These are phyloP conservation scores for Arthrobotrys iridis DNA, from an alignment of 2,329 filamentous ascomycete genomes.

Conservation along the genomic window DNA sequence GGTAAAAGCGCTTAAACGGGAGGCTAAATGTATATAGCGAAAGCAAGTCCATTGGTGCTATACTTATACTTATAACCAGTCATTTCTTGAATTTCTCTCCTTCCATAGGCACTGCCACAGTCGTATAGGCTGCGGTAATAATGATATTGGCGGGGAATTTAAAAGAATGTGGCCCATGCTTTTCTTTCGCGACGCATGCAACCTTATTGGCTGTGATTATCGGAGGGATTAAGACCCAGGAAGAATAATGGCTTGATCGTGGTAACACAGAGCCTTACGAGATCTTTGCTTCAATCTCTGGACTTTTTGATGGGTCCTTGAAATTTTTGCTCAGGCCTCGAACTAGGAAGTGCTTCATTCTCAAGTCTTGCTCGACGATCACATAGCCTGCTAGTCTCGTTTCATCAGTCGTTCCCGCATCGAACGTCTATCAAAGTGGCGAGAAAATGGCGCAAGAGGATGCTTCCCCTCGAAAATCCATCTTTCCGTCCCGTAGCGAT, in stretches of 20 bases:
- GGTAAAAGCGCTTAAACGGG: constrained; percentile 35
- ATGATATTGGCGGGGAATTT: constrained; percentile 6
- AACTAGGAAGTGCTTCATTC: constrained; percentile 3
- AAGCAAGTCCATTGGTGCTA: neutral
- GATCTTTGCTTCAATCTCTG: constrained; percentile 6
- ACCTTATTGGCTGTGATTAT: constrained; percentile 30
- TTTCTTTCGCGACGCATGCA: constrained; percentile 29
- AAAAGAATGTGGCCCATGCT: constrained; percentile 14
- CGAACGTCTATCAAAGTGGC: constrained; percentile 33
- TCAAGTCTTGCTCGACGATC: constrained; percentile 3
- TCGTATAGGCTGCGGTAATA: constrained; percentile 5
- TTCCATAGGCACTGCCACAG: neutral
- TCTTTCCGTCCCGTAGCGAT: constrained; percentile 1
- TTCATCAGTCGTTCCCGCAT: constrained; percentile 17
- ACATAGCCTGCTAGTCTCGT: constrained; percentile 4
- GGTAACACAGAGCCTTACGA: constrained; percentile 41
- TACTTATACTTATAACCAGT: neutral
- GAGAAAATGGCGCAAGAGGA: constrained; percentile 48
- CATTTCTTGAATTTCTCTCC: neutral
- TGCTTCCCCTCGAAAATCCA: neutral
- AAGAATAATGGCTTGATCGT: constrained; percentile 21
- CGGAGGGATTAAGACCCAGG: constrained; percentile 28
- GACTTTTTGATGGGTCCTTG: neutral
- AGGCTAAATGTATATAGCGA: constrained; percentile 31
- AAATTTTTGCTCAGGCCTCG: neutral